Percentiles rank a stretch among this genome's conserved stretches.
Conservation (phyloP, 2,329 filamentous ascomycete species). For the Botrytis sinoallii region DNA sequence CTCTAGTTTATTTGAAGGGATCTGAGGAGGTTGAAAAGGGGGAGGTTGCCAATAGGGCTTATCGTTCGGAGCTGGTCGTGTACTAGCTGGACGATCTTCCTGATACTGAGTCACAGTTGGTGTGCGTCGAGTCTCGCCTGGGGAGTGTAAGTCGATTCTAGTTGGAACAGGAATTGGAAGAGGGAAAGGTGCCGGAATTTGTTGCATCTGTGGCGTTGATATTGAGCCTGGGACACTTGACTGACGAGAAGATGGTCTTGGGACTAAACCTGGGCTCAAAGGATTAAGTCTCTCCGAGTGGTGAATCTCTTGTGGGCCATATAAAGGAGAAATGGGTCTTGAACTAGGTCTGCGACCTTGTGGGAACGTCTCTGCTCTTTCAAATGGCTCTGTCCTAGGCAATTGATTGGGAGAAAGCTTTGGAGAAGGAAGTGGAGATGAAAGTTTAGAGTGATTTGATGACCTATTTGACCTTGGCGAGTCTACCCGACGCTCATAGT, state of each 20-base stretch:
- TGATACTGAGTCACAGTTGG: slow-evolving; percentile 27
- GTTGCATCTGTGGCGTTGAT: slow-evolving; percentile 21
- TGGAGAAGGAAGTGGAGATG: slow-evolving; percentile 35
- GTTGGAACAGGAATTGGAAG: slow-evolving; percentile 30
- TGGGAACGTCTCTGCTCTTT: slow-evolving; percentile 33
- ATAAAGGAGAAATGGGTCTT: slow-evolving; percentile 32
- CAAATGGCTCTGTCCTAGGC: slow-evolving; percentile 28
- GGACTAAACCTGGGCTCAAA: slow-evolving; percentile 22
- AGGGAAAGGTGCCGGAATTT: slow-evolving; percentile 18
- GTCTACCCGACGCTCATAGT: slow-evolving; percentile 24
- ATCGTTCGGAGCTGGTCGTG: slow-evolving; percentile 19
- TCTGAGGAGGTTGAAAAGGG: slow-evolving; percentile 42
- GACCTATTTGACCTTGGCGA: slow-evolving; percentile 32
- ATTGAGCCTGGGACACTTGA: slow-evolving; percentile 18
- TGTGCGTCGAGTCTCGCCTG: slow-evolving; percentile 25
- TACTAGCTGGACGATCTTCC: slow-evolving; percentile 18
- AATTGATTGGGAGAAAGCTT: slow-evolving; percentile 32
- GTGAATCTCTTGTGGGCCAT: slow-evolving; percentile 23
- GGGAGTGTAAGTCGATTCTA: slow-evolving; percentile 24
- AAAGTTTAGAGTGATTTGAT: slow-evolving; percentile 26
- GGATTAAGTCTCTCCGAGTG: slow-evolving; percentile 30
- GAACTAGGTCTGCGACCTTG: slow-evolving; percentile 24
- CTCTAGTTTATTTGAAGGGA: slow-evolving; percentile 34
- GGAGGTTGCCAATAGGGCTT: slow-evolving; percentile 45
- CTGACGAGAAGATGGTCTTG: slow-evolving; percentile 27